Conservation (phyloP, 2,329 filamentous ascomycete species). For the Trichophyton verrucosum region DNA sequence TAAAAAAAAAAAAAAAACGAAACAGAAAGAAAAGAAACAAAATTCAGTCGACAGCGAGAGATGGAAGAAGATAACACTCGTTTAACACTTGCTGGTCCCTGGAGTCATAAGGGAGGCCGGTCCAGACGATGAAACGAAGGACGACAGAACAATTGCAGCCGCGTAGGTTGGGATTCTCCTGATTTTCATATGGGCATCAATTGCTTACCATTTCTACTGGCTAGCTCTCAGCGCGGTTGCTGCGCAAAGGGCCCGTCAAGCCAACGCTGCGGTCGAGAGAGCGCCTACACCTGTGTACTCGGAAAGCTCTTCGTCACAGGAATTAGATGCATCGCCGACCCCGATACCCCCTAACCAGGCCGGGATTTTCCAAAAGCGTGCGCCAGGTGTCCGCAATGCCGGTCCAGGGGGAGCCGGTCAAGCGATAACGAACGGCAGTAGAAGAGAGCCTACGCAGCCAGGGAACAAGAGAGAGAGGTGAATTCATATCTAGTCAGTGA, state of each 20-base stretch:
- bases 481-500: background rate
- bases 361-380: background rate
- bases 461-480: background rate
- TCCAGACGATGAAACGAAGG: slow-evolving; percentile 12
- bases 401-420: too few species aligned
- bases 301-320: slow-evolving; percentile 26
- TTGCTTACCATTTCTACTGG: background rate
- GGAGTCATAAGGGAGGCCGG: background rate
- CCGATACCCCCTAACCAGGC: background rate
- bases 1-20: background rate
- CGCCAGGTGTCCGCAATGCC: background rate
- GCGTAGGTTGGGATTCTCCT: slow-evolving; percentile 1
- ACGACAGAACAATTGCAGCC: slow-evolving; percentile 7
- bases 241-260: slow-evolving; percentile 28
- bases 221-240: slow-evolving; percentile 30
- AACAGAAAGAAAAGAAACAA: background rate
- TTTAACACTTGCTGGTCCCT: too few species aligned
- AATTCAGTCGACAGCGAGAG: too few species aligned
- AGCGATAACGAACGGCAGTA: slow-evolving; percentile 6
- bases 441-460: background rate
- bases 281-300: slow-evolving; percentile 8
- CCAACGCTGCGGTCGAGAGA: slow-evolving; percentile 20
- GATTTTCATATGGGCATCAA: background rate
- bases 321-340: slow-evolving; percentile 21
- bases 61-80: too few species aligned